These are phyloP conservation scores for Aphanomyces astaci DNA, from an alignment of 352 stramenopile genomes.

Conservation along the genomic window DNA sequence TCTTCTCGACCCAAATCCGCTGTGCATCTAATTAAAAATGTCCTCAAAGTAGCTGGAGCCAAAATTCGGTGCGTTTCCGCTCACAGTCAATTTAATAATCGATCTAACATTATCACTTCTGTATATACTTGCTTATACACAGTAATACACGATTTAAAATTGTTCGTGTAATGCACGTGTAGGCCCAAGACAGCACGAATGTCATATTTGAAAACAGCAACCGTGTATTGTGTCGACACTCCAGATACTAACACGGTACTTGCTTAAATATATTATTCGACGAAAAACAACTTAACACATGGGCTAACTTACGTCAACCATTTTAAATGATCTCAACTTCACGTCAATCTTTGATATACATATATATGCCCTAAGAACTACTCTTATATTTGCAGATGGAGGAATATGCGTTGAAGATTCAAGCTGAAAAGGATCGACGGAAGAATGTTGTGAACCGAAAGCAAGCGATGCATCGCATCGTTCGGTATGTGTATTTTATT, in stretches of 20 bases:
- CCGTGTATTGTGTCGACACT: conserved; percentile 18
- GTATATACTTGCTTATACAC: too few species aligned
- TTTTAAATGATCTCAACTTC: too few species aligned
- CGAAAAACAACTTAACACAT: too few species aligned
- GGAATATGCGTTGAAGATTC: conserved; percentile 15
- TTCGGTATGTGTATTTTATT: conserved; percentile 4
- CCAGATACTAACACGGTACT: conserved; percentile 19
- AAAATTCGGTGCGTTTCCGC: conserved; percentile 3
- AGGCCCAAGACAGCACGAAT: conserved; percentile 14
- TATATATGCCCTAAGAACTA: background rate
- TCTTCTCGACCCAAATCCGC: conserved; percentile 9
- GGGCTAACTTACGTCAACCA: too few species aligned
- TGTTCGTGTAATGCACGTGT: too few species aligned
- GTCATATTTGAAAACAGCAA: conserved; percentile 15
- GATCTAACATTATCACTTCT: too few species aligned
- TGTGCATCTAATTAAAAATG: background rate
- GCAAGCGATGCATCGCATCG: background rate
- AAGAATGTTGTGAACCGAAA: conserved; percentile 5
- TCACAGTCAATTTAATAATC: background rate
- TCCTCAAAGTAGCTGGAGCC: conserved; percentile 9
- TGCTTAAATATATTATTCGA: too few species aligned
- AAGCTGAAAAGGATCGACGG: conserved; percentile 5
- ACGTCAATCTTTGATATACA: too few species aligned
- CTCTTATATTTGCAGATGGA: background rate
- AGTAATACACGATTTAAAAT: too few species aligned